Evolutionary conservation across 2,329 filamentous ascomycete genomes (phyloP), one percentile per base, ranked within the genome.

Genomic region (Elsinoe australis): DNA sequence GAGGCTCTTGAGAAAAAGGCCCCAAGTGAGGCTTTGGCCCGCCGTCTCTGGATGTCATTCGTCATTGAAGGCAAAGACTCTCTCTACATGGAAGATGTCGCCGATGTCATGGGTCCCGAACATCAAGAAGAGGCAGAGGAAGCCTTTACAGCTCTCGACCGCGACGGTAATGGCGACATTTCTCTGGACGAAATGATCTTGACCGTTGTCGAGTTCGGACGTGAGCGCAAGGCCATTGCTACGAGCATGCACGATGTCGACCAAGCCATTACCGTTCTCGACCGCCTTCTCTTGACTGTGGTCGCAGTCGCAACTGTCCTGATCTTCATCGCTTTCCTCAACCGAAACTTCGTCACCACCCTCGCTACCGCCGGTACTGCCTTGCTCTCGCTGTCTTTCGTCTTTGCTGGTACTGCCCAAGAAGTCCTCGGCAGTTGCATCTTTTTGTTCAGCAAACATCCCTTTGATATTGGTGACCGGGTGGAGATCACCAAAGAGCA

Each of bases 341-440:
- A 90, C 62, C 83, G 79, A 60, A 87, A 78, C 59, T 92, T 95
- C 60, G 79, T 86, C 47, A 85, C 84, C 2, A 94, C 87, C 4
- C 76, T 95, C 31, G 84, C 88, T 3, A 94, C 89, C 7, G 87
- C 89, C 42, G 90, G 90, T 54, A 95, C 92, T 1, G 84, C 92
- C 0, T 75, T 98, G 33, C 79, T 98, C 7, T 96, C 90, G 4
- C 72, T 96, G n/a, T 95, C 90, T 3, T 98, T 98, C 69, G 84
- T 95, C 57, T 96, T 98, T 65, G 83, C 89, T 18, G 83, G 84
- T 49, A 95, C 89, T 1, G 83, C 84, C 3, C 89, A 95, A 67
- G 92, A 98, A 66, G 85, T 98, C 54, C 78, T 98, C n/a, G 90
- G 90, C 60, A 95, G 89, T 29, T 96, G 90, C 71, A 95, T 98